Evolutionary conservation across 345 rosid species (phyloP).

Genomic region (Eucalyptus microcorys): DNA sequence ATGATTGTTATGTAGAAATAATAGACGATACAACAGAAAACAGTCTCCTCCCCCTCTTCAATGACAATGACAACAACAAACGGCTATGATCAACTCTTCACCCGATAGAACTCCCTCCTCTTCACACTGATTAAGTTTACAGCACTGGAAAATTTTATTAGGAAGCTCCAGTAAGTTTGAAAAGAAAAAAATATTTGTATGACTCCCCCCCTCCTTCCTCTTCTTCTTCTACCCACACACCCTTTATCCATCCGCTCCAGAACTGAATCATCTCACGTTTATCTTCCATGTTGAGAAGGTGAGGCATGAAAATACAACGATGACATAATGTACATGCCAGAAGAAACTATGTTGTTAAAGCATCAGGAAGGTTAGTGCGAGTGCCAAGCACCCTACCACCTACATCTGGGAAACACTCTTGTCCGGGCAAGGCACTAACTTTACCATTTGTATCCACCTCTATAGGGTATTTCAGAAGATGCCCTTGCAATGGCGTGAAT

Average conservation of each 20-base stretch:
- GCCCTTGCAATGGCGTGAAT: constrained; percentile 49
- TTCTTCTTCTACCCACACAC: neutral
- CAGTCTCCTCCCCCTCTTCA: neutral
- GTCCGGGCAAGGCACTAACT: constrained; percentile 40
- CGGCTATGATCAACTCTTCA: neutral
- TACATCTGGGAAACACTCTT: constrained; percentile 68
- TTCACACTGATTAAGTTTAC: neutral
- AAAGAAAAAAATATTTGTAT: neutral
- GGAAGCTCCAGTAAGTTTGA: neutral
- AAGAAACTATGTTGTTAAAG: constrained; percentile 44
- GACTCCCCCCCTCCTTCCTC: neutral
- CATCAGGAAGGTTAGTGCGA: constrained; percentile 57
- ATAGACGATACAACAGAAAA: neutral
- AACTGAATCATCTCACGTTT: neutral
- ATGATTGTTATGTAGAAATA: neutral
- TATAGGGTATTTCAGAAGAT: constrained; percentile 62
- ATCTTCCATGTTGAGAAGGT: neutral
- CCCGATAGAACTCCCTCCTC: neutral
- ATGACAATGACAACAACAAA: neutral
- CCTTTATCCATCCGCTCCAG: neutral
- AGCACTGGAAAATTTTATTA: neutral
- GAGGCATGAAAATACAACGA: neutral
- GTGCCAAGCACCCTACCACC: constrained; percentile 75
- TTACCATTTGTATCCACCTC: constrained; percentile 38
- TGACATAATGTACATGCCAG: neutral